These are phyloP conservation scores for Diaporthe humulicola DNA, from an alignment of 2,329 filamentous ascomycete genomes.

Conservation along the genomic window DNA sequence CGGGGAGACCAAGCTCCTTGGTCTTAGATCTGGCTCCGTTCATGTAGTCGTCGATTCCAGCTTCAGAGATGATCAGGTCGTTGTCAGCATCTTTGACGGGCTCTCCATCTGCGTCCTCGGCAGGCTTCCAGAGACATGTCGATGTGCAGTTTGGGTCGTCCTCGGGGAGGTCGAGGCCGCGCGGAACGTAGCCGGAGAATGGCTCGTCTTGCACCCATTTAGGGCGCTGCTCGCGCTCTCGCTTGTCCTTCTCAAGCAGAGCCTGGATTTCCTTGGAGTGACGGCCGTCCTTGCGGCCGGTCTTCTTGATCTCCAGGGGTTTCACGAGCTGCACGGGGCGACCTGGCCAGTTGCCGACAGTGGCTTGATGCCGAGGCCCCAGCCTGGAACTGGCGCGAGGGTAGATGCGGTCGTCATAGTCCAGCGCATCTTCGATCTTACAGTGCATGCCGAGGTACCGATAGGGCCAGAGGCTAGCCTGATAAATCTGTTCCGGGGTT, in stretches of 20 bases:
- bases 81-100: constrained; percentile 35
- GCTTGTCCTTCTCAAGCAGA: constrained; percentile 84
- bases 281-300: constrained; percentile 82
- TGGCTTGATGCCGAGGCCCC: constrained; percentile 91
- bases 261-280: constrained; percentile 84
- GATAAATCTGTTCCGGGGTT: constrained; percentile 89
- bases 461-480: constrained; percentile 96
- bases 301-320: constrained; percentile 86
- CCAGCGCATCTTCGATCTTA: constrained; percentile 92
- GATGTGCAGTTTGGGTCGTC: constrained; percentile 83
- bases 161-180: constrained; percentile 82
- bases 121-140: constrained; percentile 81
- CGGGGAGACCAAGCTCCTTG: constrained; percentile 76
- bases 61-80: constrained; percentile 52
- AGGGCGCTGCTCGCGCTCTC: constrained; percentile 83
- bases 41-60: constrained; percentile 80
- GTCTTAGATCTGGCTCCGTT: constrained; percentile 74
- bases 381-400: constrained; percentile 93
- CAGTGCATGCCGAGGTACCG: constrained; percentile 96
- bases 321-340: constrained; percentile 92
- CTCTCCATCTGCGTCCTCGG: constrained; percentile 55
- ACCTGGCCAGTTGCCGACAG: constrained; percentile 87
- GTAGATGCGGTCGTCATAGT: constrained; percentile 98
- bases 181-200: constrained; percentile 79
- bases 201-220: constrained; percentile 97